phyloP scores from a whole-genome alignment of 176 grass and related monocot genomes.

The Phoenix dactylifera region DNA sequence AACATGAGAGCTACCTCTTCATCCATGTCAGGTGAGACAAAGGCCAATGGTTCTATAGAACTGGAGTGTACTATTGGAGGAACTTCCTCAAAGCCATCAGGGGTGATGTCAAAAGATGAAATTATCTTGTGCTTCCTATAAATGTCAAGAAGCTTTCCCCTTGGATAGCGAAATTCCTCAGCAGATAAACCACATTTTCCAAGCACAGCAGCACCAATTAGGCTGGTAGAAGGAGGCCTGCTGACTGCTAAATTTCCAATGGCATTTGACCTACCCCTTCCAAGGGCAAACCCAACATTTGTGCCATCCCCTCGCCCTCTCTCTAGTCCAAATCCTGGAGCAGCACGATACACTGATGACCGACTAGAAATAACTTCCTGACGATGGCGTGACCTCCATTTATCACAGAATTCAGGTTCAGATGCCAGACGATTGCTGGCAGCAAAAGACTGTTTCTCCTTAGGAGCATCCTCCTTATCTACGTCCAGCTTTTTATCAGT shows the following conservation, averaged over 20 bases:
- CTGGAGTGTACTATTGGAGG: slow-evolving; percentile 54
- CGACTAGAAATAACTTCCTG: slow-evolving; percentile 50
- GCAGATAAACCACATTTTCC: slow-evolving; percentile 24
- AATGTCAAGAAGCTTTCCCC: slow-evolving; percentile 92
- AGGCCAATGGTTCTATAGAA: slow-evolving; percentile 59
- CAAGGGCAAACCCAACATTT: slow-evolving; percentile 73
- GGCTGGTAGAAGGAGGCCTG: slow-evolving; percentile 25
- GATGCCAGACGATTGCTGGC: slow-evolving; percentile 26
- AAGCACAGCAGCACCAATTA: slow-evolving; percentile 50
- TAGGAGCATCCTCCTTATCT: slow-evolving; percentile 50
- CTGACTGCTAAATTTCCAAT: slow-evolving; percentile 29
- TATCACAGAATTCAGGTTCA: slow-evolving; percentile 88
- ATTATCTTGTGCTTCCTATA: slow-evolving; percentile 56
- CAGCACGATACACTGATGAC: slow-evolving; percentile 54
- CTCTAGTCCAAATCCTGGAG: slow-evolving; percentile 84
- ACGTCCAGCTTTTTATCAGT: slow-evolving; percentile 57
- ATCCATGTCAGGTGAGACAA: slow-evolving; percentile 47
- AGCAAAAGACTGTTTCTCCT: slow-evolving; percentile 54
- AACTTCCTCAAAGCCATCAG: slow-evolving; percentile 46
- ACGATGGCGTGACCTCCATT: slow-evolving; percentile 94
- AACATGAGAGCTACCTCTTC: slow-evolving; percentile 53
- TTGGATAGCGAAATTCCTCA: slow-evolving; percentile 60
- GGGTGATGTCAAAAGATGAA: slow-evolving; percentile 28
- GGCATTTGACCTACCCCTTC: slow-evolving; percentile 70
- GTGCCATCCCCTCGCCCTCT: slow-evolving; percentile 51